Conservation (phyloP, 805 yeast genomes). For the Candida qinlingensis region DNA sequence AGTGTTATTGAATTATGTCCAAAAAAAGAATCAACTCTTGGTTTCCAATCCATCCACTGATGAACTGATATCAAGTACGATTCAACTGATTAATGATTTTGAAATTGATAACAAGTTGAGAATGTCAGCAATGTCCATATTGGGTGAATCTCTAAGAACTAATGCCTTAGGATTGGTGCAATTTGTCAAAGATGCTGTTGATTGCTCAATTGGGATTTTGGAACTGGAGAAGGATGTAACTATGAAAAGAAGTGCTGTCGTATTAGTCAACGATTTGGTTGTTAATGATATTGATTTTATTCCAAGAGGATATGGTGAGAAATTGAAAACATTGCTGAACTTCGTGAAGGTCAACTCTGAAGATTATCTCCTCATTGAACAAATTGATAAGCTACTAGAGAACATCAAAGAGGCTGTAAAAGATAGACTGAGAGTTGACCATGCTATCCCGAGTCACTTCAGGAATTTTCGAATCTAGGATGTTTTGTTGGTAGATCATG, state of each 20-base stretch:
- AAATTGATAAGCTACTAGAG: slow-evolving; percentile 37
- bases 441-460: slow-evolving; percentile 3
- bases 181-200: slow-evolving; percentile 54
- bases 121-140: slow-evolving; percentile 80
- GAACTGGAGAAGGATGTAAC: slow-evolving; percentile 48
- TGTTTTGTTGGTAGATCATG: too few species aligned
- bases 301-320: slow-evolving; percentile 42
- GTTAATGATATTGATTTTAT: slow-evolving; percentile 44
- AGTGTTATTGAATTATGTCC: slow-evolving; percentile 57
- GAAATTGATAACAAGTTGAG: slow-evolving; percentile 55
- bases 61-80: slow-evolving; percentile 37
- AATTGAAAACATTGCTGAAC: slow-evolving; percentile 36
- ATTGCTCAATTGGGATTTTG: slow-evolving; percentile 73
- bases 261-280: slow-evolving; percentile 57
- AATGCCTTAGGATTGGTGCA: slow-evolving; percentile 49
- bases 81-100: slow-evolving; percentile 34
- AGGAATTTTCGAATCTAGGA: not conserved
- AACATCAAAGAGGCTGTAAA: slow-evolving; percentile 23
- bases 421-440: slow-evolving; percentile 4
- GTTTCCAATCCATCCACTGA: slow-evolving; percentile 35
- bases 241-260: slow-evolving; percentile 73
- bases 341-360: slow-evolving; percentile 43
- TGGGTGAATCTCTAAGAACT: slow-evolving; percentile 64
- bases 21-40: slow-evolving; percentile 31
- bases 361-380: slow-evolving; percentile 58